A percentile compares a stretch with the other conserved stretches of the same genome.
These are phyloP conservation scores for Raphanus hybrid DNA, from an alignment of 441 rosid genomes.

Conservation along the genomic window DNA sequence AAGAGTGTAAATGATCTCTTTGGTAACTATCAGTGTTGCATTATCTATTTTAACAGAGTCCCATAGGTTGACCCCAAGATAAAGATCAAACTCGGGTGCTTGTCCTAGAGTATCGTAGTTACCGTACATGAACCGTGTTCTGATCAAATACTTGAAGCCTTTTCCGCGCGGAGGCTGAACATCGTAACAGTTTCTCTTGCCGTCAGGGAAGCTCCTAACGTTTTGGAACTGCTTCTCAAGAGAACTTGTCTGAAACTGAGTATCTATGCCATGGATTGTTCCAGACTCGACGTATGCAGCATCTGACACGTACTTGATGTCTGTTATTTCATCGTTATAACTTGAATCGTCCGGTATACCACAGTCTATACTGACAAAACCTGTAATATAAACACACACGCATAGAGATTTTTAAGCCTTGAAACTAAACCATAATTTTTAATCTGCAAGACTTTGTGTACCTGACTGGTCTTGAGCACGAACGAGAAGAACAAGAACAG, in stretches of 20 bases:
- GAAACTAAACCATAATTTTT: not conserved
- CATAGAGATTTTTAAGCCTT: not conserved
- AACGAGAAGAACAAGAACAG: slow-evolving; percentile 23
- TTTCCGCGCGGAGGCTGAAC: slow-evolving; percentile 36
- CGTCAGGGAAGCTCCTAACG: slow-evolving; percentile 53
- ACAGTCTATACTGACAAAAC: slow-evolving; percentile 36
- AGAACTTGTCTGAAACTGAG: slow-evolving; percentile 18
- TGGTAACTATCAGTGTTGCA: slow-evolving; percentile 16
- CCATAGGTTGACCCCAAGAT: slow-evolving; percentile 53
- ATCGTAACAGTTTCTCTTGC: slow-evolving; percentile 53
- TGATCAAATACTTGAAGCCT: slow-evolving; percentile 45
- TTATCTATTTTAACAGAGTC: slow-evolving; percentile 28
- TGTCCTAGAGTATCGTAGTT: slow-evolving; percentile 44
- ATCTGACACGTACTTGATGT: slow-evolving; percentile 34
- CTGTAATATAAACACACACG: slow-evolving; percentile 9
- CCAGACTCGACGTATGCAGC: slow-evolving; percentile 36
- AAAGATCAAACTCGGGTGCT: slow-evolving; percentile 46
- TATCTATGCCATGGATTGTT: slow-evolving; percentile 27
- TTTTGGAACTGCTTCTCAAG: slow-evolving; percentile 30
- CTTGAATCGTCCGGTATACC: slow-evolving; percentile 24
- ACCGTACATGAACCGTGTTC: slow-evolving; percentile 57
- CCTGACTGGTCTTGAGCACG: slow-evolving; percentile 45
- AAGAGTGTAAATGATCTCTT: slow-evolving; percentile 50
- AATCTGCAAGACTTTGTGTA: slow-evolving; percentile 16
- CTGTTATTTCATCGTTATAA: slow-evolving; percentile 29